Base-by-base conservation (phyloP, 2,329 filamentous ascomycete genomes). In the Bimuria novae-zelandiae region DNA sequence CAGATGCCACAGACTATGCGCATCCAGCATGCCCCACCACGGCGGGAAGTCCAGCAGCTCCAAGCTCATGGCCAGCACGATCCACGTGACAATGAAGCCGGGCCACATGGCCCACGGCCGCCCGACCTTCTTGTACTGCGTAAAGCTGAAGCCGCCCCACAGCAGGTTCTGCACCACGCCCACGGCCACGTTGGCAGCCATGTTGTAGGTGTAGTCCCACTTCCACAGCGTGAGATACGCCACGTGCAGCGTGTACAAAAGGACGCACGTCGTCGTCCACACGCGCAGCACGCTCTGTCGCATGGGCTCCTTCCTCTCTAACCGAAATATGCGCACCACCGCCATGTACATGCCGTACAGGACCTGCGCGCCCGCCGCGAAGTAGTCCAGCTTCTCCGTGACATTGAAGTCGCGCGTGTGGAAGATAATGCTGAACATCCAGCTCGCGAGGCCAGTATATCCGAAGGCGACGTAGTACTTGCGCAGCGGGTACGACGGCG, bases 161-260 rank as follows among this genome's bases (percentile, higher is more conserved):
- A 97, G 76, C 3, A 87, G 47, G 66, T 97, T 96, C 69, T 92
- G 88, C 4, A 92, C 73, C 35, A 92, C 79, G 3, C 94, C 94
- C 10, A 89, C 84, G 3, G 83, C 85, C 17, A 99, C 89, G 67
- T 97, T 99, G 46, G 92, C 94, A 1, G 89, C 86, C 92, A 99
- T 97, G 72, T 99, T 99, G 77, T 99, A 99, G 4, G 88, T 89
- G 73, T 99, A 99, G 74, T 97, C 89, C 89, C 94, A 99, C 16
- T 82, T 80, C 80, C 92, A 90, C 62, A 91, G 84, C 68, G 88
- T 90, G 49, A 99, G 81, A 73, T 96, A 99, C 40, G 79, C 82
- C 42, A 97, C 85, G 71, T 99, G 94, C 49, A 83, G 78, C 22
- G 81, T 68, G 73, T 96, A 99, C 47, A 96, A 76, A 12, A 76